These are phyloP conservation scores for Diutina mesorugosa DNA, from an alignment of 1,139 yeast species.

Conservation along the genomic window DNA sequence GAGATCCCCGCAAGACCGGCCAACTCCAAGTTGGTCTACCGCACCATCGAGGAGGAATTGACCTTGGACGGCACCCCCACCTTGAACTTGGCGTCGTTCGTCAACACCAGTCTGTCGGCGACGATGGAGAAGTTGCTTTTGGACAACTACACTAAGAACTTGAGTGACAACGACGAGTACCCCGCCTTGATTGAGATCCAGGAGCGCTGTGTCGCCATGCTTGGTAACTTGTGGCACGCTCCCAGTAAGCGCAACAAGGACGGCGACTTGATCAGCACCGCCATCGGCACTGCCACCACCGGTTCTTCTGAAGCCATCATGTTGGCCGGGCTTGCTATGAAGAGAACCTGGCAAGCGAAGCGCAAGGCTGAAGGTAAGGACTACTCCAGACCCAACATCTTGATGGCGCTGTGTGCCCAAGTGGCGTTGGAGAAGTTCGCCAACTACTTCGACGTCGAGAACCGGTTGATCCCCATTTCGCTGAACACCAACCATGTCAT, in stretches of 20 bases:
- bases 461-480: conserved; percentile 57
- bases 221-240: conserved; percentile 75
- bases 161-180: conserved; percentile 90
- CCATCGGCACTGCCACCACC: conserved; percentile 77
- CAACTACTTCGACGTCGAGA: conserved; percentile 83
- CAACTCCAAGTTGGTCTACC: conserved; percentile 39
- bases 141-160: conserved; percentile 72
- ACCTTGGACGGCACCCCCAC: conserved; percentile 76
- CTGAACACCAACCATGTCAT: conserved; percentile 50
- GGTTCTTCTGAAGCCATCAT: conserved; percentile 92
- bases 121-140: conserved; percentile 32
- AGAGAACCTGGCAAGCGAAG: conserved; percentile 72
- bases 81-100: conserved; percentile 80
- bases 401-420: conserved; percentile 93
- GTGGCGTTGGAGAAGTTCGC: conserved; percentile 94
- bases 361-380: conserved; percentile 50
- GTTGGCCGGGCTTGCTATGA: conserved; percentile 88
- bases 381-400: conserved; percentile 59
- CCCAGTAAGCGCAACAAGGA: conserved; percentile 21
- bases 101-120: conserved; percentile 57
- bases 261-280: conserved; percentile 24
- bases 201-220: conserved; percentile 67
- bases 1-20: conserved; percentile 47
- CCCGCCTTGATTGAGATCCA: conserved; percentile 77
- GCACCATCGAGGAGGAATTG: conserved; percentile 60